Conservation (phyloP, 2,329 filamentous ascomycete species). For the Neopestalotiopsis clavispora region DNA sequence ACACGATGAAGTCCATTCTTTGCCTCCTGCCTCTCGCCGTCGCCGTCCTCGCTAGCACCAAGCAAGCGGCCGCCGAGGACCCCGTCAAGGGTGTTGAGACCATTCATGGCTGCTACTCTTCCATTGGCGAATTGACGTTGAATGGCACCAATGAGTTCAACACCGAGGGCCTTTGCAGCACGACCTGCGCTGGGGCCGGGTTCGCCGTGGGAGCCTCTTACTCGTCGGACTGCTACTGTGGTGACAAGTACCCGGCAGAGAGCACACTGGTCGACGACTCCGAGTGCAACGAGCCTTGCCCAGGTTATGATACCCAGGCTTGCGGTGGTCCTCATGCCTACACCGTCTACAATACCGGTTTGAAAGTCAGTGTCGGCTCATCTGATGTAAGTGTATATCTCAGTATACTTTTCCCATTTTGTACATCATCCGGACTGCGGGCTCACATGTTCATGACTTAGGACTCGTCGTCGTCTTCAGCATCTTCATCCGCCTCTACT, state of each 20-base stretch:
- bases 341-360: constrained; percentile 29
- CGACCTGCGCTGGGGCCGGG: neutral
- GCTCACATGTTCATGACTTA: neutral
- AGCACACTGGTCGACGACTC: constrained; percentile 50
- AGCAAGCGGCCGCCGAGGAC: neutral
- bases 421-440: neutral
- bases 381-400: neutral
- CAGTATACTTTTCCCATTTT: neutral
- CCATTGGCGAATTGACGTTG: constrained; percentile 10
- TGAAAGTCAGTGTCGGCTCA: constrained; percentile 5
- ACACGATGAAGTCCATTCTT: constrained; percentile 14
- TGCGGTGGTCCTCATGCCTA: constrained; percentile 55
- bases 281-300: constrained; percentile 57
- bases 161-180: neutral
- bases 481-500: constrained; percentile 1
- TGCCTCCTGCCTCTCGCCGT: constrained; percentile 9
- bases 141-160: constrained; percentile 3
- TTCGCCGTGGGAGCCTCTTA: constrained; percentile 17
- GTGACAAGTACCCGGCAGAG: constrained; percentile 55
- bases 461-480: neutral
- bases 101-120: constrained; percentile 20
- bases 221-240: constrained; percentile 58
- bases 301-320: constrained; percentile 50
- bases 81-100: constrained; percentile 15
- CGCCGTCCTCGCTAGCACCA: neutral